phyloP scores from a whole-genome alignment of 768 basidiomycete species.

The Hirschioporus abietinus region DNA sequence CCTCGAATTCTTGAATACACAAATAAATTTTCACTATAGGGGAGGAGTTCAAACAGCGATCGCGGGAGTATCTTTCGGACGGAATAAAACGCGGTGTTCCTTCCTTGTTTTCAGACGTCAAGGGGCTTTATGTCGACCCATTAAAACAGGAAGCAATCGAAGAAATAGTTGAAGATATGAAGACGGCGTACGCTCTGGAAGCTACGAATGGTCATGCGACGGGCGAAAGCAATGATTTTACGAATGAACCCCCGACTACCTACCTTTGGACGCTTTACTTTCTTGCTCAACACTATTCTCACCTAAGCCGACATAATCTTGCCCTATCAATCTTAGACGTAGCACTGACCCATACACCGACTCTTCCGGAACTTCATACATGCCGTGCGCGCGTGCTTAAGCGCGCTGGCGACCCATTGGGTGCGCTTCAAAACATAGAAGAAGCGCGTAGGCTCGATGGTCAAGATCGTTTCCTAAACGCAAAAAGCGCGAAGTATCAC shows the following conservation, averaged over 20 bases:
- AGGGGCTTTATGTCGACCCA: constrained; percentile 66
- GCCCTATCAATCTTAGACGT: constrained; percentile 58
- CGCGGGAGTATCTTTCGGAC: constrained; percentile 58
- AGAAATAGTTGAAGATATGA: constrained; percentile 53
- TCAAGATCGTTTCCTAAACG: constrained; percentile 94
- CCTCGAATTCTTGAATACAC: neutral
- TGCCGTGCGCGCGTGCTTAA: constrained; percentile 82
- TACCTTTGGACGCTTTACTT: constrained; percentile 96
- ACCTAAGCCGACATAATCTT: constrained; percentile 27
- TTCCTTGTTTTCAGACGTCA: constrained; percentile 89
- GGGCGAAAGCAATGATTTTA: neutral
- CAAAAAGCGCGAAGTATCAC: constrained; percentile 88
- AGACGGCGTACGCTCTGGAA: constrained; percentile 29
- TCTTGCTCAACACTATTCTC: constrained; percentile 70
- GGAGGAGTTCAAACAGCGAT: constrained; percentile 61
- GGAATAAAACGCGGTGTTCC: constrained; percentile 84
- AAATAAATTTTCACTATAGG: constrained; percentile 30
- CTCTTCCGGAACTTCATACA: constrained; percentile 84
- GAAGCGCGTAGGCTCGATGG: constrained; percentile 83
- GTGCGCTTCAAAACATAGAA: constrained; percentile 72
- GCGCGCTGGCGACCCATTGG: constrained; percentile 71
- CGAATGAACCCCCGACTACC: constrained; percentile 59
- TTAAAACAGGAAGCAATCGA: constrained; percentile 67
- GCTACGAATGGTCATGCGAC: constrained; percentile 24
- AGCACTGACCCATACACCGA: constrained; percentile 84